phyloP scores from a whole-genome alignment of 179 eudicot genomes.

The Carnegiea gigantea region DNA sequence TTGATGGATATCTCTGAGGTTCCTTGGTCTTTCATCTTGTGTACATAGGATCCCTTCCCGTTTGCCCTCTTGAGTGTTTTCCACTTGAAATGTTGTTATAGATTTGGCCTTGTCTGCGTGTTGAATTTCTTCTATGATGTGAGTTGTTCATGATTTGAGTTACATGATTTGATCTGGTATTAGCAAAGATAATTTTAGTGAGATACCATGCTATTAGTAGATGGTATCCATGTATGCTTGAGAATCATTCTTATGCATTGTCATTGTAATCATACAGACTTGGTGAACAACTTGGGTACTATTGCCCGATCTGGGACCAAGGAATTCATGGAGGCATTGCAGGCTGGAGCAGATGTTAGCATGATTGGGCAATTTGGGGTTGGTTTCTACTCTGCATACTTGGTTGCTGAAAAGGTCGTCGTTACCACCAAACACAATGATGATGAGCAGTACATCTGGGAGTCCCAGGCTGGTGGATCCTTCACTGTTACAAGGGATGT shows the following conservation, averaged over 20 bases:
- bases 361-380: constrained; percentile 88
- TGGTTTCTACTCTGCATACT: constrained; percentile 72
- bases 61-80: too few relatives aligned
- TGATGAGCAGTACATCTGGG: constrained; percentile 80
- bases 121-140: too few relatives aligned
- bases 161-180: not conserved
- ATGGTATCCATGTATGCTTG: not conserved
- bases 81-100: too few relatives aligned
- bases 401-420: constrained; percentile 74
- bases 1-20: too few relatives aligned
- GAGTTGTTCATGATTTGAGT: too few relatives aligned
- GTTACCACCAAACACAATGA: constrained; percentile 79
- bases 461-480: constrained; percentile 80
- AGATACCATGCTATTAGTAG: not conserved
- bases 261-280: constrained; percentile 30
- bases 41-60: too few relatives aligned
- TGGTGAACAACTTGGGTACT: constrained; percentile 82
- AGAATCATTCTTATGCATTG: not conserved
- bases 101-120: too few relatives aligned
- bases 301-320: constrained; percentile 83
- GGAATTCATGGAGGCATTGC: constrained; percentile 80
- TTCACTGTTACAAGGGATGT: constrained; percentile 69
- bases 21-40: too few relatives aligned
- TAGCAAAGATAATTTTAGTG: not conserved
- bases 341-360: constrained; percentile 83